Evolutionary conservation across 495 filamentous ascomycete genomes (phyloP).

Genomic region (Hypoxylon subgilvum): DNA sequence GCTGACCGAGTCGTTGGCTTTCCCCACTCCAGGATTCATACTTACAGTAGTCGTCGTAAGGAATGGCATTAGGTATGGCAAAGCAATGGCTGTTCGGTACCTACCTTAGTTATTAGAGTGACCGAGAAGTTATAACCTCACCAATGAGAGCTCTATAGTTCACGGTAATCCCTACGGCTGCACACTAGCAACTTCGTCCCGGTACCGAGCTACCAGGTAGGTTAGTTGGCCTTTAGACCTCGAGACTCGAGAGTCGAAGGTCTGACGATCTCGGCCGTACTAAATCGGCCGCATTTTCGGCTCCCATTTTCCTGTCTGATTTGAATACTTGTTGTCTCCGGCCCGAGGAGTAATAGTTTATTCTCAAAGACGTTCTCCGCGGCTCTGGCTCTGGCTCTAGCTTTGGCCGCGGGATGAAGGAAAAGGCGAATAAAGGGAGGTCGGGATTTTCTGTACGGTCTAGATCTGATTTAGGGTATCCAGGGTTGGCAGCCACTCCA

Average conservation of each 20-base stretch:
- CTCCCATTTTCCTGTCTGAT: not conserved
- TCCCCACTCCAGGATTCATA: not conserved
- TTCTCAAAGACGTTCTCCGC: conserved; percentile 3
- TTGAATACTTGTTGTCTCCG: conserved; percentile 1
- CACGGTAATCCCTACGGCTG: conserved; percentile 12
- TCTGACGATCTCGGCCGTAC: conserved; percentile 34
- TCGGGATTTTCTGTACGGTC: conserved; percentile 7
- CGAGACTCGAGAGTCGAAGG: no score
- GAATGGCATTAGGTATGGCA: no score
- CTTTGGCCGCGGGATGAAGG: not conserved
- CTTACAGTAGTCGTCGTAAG: not conserved
- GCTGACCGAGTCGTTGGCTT: conserved; percentile 12
- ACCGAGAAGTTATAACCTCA: conserved; percentile 17
- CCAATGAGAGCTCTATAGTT: conserved; percentile 12
- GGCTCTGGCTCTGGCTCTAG: not conserved
- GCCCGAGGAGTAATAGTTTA: conserved; percentile 4
- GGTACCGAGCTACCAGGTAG: conserved; percentile 23
- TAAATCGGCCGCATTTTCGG: conserved; percentile 28
- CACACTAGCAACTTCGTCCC: conserved; percentile 13
- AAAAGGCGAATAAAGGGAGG: conserved; percentile 1
- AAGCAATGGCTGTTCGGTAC: no score
- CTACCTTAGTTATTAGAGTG: conserved; percentile 11
- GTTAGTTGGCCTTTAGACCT: conserved; percentile 9
- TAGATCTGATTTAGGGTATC: conserved; percentile 30
- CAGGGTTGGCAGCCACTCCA: conserved; percentile 25